Base-by-base conservation (phyloP, 169 alveolate genomes). In the Plasmodium gonderi region DNA sequence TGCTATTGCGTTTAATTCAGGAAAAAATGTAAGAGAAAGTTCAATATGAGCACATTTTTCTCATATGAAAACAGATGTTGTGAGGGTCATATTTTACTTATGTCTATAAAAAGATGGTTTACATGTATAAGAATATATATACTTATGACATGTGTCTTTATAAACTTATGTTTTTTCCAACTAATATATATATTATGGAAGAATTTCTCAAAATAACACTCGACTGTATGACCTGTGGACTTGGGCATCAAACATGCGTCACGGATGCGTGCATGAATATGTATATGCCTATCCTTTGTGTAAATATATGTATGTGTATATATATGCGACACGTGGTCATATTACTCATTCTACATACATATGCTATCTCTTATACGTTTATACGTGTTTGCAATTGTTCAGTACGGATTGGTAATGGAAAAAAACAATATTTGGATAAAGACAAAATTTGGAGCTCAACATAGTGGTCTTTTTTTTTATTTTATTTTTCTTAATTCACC, bases 381-480 rank as follows among this genome's bases (percentile, higher is more conserved):
- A 1, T 1, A 12, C n/a, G 33, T 54, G 23, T 20, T 54, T 54
- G 36, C 69, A 54, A 12, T 54, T 54, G 29, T 54, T 26, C 33
- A 12, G 29, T 12, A 20, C 69, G 23, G 23, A 54, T 54, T 0
- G 33, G 23, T 5, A 31, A 31, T 54, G 69, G 7, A 31, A 54
- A 54, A 54, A 54, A 2, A 23, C n/a, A 54, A 54, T 31, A 54
- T 26, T 54, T 54, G 33, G 26, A n/a, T 51, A 20, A 54, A 23
- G n/a, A 23, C 69, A 54, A 54, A 54, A n/a, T n/a, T 54, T 54
- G 69, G 69, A n/a, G 69, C 69, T 54, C 69, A 54, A 54, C 12
- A 54, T 20, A 54, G 23, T 17, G 36, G 69, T 12, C 26, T 54
- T 54, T 51, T 51, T 51, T 49, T 49, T 49, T 51, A n/a, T 17